Base-by-base conservation (phyloP, 106 monocot genomes). In the Dioscorea zingiberensis region DNA sequence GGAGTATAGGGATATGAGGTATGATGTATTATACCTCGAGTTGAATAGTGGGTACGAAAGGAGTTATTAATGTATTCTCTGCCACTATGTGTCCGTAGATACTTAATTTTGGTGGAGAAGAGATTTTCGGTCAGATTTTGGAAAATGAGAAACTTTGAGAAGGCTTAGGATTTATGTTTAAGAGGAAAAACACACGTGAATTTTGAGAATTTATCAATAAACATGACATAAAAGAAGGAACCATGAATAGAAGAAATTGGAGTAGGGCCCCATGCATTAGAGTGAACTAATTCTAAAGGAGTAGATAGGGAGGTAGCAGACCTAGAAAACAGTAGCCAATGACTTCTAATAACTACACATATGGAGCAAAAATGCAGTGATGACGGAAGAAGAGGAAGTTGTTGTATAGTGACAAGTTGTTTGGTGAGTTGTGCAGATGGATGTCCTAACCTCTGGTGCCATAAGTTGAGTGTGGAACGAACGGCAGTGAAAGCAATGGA, bases 161-260 rank as follows among this genome's bases (percentile, higher is more conserved):
- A 4, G 8, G 60, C 54, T 19, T 72, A 51, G 17, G 17, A 60
- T 53, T 72, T 72, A 1, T 18, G 0, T 7, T 19, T 14, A 1
- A 72, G 0, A 16, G 63, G 54, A 63, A 54, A 72, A 6, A 72
- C 13, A 29, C 63, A 63, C 1, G 16, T n/a, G 63, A 13, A 72
- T 21, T 55, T 54, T 5, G 72, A 28, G 44, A 4, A 63, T 49
- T 72, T 15, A 55, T 72, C 72, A 23, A 72, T 11, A 51, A 63
- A 63, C 13, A 38, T 4, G 1, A 72, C 62, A 54, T 63, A 72
- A 27, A 44, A 72, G 2, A 25, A 8, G 38, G 25, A 55, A 0
- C 63, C 21, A 32, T 25, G 11, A 55, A 17, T 9, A 23, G 63
- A 72, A 13, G 44, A 1, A 11, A 21, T 10, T 51, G 26, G 48